These are phyloP conservation scores for Epichloe sp. DNA, from an alignment of 2,329 filamentous ascomycete species.

Conservation along the genomic window DNA sequence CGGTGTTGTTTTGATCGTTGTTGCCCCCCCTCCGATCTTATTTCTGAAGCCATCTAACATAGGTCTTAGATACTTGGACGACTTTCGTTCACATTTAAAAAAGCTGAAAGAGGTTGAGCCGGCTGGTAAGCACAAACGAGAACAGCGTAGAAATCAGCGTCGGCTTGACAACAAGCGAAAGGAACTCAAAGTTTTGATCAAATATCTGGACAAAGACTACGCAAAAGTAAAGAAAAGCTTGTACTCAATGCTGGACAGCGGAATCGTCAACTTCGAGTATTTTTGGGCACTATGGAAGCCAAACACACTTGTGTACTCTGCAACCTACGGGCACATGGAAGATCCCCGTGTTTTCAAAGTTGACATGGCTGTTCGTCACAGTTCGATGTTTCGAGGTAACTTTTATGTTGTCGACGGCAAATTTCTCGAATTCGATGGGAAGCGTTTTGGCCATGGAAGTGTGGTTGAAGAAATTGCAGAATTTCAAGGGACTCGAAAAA, in stretches of 20 bases:
- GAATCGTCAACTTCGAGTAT: slow-evolving; percentile 78
- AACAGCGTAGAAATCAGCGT: slow-evolving; percentile 48
- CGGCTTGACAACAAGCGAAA: slow-evolving; percentile 43
- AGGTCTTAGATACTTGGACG: slow-evolving; percentile 51
- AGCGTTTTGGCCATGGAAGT: slow-evolving; percentile 64
- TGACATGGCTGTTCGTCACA: slow-evolving; percentile 59
- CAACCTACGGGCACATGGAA: slow-evolving; percentile 63
- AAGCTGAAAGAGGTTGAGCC: slow-evolving; percentile 47
- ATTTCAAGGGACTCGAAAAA: slow-evolving; percentile 74
- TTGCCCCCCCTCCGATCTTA: background rate
- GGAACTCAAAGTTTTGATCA: slow-evolving; percentile 59
- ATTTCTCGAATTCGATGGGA: slow-evolving; percentile 83
- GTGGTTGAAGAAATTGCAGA: slow-evolving; percentile 55
- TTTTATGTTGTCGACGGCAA: slow-evolving; percentile 66
- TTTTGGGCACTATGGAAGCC: slow-evolving; percentile 86
- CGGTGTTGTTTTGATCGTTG: background rate
- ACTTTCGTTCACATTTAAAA: slow-evolving; percentile 52
- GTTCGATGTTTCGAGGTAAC: slow-evolving; percentile 54
- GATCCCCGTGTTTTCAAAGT: slow-evolving; percentile 75
- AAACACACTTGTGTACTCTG: slow-evolving; percentile 63
- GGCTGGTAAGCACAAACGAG: slow-evolving; percentile 34
- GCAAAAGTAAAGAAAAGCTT: slow-evolving; percentile 62
- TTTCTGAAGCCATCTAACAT: background rate
- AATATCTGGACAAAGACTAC: slow-evolving; percentile 74
- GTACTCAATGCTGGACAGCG: slow-evolving; percentile 66